phyloP scores from a whole-genome alignment of 805 yeast species.

The Alloascoidea africana region DNA sequence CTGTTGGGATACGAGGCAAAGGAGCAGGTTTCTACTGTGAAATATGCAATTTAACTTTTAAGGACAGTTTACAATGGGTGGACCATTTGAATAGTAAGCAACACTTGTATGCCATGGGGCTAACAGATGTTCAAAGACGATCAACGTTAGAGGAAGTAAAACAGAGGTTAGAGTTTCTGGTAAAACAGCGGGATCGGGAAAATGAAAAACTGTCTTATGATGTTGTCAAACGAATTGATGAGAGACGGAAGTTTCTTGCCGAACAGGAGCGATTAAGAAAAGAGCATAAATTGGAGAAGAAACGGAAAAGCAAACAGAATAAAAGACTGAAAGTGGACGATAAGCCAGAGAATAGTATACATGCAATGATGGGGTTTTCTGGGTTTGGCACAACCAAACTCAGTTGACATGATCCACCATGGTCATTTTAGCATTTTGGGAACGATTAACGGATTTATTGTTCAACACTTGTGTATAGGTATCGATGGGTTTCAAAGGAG shows the following conservation, averaged over 20 bases:
- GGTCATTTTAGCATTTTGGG: conserved; percentile 1
- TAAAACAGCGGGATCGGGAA: conserved; percentile 15
- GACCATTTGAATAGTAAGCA: conserved; percentile 74
- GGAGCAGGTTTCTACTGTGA: conserved; percentile 82
- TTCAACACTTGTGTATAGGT: too few relatives aligned
- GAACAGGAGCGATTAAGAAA: conserved; percentile 18
- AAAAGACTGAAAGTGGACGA: conserved; percentile 8
- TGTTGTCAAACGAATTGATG: conserved; percentile 25
- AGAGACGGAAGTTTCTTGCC: conserved; percentile 22
- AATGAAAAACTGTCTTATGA: conserved; percentile 14
- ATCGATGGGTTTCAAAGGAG: too few relatives aligned
- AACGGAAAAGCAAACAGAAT: conserved; percentile 4
- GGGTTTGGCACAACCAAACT: conserved; percentile 37
- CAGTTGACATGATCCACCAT: too few relatives aligned
- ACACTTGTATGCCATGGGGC: conserved; percentile 25
- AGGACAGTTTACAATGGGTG: conserved; percentile 67
- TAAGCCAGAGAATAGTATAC: conserved; percentile 16
- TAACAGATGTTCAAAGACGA: conserved; percentile 20
- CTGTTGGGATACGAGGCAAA: conserved; percentile 28
- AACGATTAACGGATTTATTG: background rate
- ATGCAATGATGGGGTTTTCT: conserved; percentile 40
- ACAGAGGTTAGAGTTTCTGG: conserved; percentile 20
- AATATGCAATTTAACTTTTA: conserved; percentile 61
- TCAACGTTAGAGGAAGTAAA: conserved; percentile 36
- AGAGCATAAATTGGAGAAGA: conserved; percentile 11